Conservation (phyloP, 371 early-diverging fungal species). For the Haplosporangium sp. region DNA sequence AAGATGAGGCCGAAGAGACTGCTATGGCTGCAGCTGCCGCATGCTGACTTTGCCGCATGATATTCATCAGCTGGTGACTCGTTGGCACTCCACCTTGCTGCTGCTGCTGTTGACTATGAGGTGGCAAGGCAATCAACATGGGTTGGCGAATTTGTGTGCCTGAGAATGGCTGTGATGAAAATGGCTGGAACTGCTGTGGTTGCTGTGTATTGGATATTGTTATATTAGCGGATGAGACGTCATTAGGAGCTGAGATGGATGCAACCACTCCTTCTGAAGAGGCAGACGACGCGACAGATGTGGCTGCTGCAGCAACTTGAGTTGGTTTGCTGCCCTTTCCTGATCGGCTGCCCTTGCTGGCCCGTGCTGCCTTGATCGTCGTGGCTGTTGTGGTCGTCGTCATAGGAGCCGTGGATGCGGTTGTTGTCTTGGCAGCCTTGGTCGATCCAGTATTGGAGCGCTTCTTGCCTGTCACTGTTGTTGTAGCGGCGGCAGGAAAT, state of each 20-base stretch:
- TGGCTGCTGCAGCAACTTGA: conserved; percentile 16
- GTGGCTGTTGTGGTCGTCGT: conserved; percentile 2
- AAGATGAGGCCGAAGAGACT: not conserved
- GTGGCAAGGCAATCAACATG: conserved; percentile 19
- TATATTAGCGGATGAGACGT: not conserved
- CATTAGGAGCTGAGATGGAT: conserved; percentile 2
- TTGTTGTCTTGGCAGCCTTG: not conserved
- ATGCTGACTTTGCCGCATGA: conserved; percentile 16
- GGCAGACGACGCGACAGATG: not conserved
- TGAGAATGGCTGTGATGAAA: conserved; percentile 6
- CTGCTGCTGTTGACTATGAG: conserved; percentile 2
- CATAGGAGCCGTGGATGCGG: conserved; percentile 1
- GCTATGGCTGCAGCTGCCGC: conserved; percentile 5
- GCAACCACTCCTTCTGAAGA: not conserved
- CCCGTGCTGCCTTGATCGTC: conserved; percentile 11
- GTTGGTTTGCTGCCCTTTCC: conserved; percentile 9
- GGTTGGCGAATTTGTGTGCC: conserved; percentile 2
- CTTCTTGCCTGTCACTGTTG: conserved; percentile 5
- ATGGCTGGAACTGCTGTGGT: conserved; percentile 23
- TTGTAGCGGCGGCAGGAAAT: not conserved
- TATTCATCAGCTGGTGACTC: conserved; percentile 28
- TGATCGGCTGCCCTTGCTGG: conserved; percentile 18
- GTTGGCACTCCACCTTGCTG: conserved; percentile 3
- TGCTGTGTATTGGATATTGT: conserved; percentile 19
- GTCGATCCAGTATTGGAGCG: conserved; percentile 1